Conservation (phyloP, 179 eudicot species). For the Actinidia polygama region DNA sequence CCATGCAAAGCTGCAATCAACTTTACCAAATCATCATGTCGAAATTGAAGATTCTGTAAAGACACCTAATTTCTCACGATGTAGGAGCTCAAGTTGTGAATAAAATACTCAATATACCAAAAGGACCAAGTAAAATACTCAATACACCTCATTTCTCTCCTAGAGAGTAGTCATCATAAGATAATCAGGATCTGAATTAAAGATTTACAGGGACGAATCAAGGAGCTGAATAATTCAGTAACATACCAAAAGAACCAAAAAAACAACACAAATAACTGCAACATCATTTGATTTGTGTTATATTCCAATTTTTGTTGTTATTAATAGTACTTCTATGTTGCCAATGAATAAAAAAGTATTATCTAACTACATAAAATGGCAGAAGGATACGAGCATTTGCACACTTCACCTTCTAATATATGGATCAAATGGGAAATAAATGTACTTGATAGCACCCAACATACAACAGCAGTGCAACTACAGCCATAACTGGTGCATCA, state of each 20-base stretch:
- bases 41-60: background rate
- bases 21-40: conserved; percentile 11
- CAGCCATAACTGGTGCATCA: conserved; percentile 77
- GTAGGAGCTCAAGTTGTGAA: background rate
- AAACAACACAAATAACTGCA: background rate
- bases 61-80: too few species aligned
- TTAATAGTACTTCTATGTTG: too few species aligned
- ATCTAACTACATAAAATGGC: too few species aligned
- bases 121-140: background rate
- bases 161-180: too few species aligned
- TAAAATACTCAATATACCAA: background rate
- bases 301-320: too few species aligned
- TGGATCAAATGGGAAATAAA: background rate
- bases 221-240: background rate
- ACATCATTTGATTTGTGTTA: background rate
- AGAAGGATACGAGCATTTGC: background rate
- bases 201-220: background rate
- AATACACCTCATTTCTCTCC: background rate
- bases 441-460: conserved; percentile 96
- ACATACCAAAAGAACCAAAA: conserved; percentile 2
- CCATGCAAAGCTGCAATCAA: conserved; percentile 87
- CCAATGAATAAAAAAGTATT: too few species aligned
- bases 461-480: conserved; percentile 75
- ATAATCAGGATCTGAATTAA: conserved; percentile 1
- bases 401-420: background rate